Percentiles rank a stretch among this genome's conserved stretches.
phyloP scores from a whole-genome alignment of 495 filamentous ascomycete species.

The Xylaria telfairii region DNA sequence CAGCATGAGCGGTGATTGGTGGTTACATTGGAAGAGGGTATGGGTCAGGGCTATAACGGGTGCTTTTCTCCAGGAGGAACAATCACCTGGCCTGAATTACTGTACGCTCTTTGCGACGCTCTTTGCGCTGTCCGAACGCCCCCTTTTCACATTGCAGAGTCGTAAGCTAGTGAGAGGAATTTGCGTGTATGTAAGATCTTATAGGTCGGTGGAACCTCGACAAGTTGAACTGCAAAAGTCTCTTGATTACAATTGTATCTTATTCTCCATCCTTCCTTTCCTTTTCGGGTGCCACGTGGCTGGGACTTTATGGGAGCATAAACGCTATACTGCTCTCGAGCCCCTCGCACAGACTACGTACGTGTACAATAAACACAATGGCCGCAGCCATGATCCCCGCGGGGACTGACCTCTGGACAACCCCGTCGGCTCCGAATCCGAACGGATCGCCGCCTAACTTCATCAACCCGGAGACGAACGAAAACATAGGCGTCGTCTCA shows the following conservation, averaged over 20 bases:
- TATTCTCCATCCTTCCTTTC: not conserved
- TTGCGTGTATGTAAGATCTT: not conserved
- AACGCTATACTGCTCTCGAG: not conserved
- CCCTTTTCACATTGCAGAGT: not conserved
- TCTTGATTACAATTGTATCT: not conserved
- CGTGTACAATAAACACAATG: not conserved
- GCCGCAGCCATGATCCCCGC: not conserved
- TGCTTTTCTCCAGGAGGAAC: not conserved
- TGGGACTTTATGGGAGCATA: not conserved
- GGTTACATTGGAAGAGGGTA: not conserved
- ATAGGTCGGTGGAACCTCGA: not conserved
- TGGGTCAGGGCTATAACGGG: not conserved
- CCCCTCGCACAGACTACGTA: not conserved
- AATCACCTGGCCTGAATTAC: not conserved
- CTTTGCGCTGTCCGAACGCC: not conserved
- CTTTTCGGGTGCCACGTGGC: not conserved
- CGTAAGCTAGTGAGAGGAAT: not conserved
- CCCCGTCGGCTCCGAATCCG: not conserved
- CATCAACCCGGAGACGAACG: slow-evolving; percentile 9
- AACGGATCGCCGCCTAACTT: not conserved
- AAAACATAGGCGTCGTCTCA: not conserved
- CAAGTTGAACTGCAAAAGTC: not conserved
- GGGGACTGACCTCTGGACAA: slow-evolving; percentile 11
- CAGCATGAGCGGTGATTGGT: not conserved
- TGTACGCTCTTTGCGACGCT: too few relatives aligned